A percentile compares a stretch with the other conserved stretches of the same genome.
Conservation (phyloP, 306 rosid genomes). For the Phaseolus lunatus region DNA sequence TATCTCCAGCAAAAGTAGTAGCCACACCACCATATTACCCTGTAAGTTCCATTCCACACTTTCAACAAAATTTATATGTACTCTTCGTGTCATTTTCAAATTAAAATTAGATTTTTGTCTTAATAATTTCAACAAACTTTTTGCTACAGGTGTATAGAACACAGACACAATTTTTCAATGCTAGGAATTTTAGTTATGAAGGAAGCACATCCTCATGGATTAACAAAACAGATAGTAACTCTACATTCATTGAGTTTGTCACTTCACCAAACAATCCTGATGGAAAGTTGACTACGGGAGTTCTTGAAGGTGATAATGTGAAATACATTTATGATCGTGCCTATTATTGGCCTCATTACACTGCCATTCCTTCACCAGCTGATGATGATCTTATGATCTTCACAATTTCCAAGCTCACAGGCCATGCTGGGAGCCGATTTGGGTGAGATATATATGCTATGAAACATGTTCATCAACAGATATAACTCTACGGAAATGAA, state of each 20-base stretch:
- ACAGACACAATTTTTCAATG: slow-evolving; percentile 52
- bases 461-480: background rate
- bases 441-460: slow-evolving; percentile 43
- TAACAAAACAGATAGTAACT: slow-evolving; percentile 16
- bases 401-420: slow-evolving; percentile 62
- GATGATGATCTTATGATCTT: slow-evolving; percentile 61
- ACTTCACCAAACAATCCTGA: slow-evolving; percentile 77
- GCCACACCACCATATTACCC: slow-evolving; percentile 38
- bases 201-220: slow-evolving; percentile 54
- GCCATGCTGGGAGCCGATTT: slow-evolving; percentile 64
- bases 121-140: background rate
- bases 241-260: slow-evolving; percentile 58
- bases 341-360: slow-evolving; percentile 70
- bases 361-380: slow-evolving; percentile 60
- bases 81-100: too few relatives aligned
- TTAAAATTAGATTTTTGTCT: background rate
- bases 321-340: slow-evolving; percentile 52
- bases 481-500: background rate
- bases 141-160: slow-evolving; percentile 1
- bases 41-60: slow-evolving; percentile 11
- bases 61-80: background rate
- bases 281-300: slow-evolving; percentile 48
- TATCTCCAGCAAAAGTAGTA: slow-evolving; percentile 40
- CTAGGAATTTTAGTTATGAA: slow-evolving; percentile 46
- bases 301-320: slow-evolving; percentile 46